Base-by-base conservation (phyloP, 1,284 basidiomycete genomes). In the Malassezia sp. region DNA sequence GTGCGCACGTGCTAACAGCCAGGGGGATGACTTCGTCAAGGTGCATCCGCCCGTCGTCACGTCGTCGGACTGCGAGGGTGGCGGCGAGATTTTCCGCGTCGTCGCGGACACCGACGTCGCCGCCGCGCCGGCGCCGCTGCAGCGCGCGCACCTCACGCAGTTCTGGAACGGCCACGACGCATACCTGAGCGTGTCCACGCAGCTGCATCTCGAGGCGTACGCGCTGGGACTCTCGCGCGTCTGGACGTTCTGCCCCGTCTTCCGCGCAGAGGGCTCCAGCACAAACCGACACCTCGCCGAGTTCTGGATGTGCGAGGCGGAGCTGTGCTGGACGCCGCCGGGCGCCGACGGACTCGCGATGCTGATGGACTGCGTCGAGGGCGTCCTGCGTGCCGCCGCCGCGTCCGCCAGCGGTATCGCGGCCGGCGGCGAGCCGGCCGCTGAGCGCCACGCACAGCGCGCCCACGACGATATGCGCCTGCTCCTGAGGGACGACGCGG, bases 231-330 rank as follows among this genome's bases (percentile, higher is more conserved):
- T 93, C 12, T 78, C 81, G 0, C 79, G 89, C 22, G 84, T 87
- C 0, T 99, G 89, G 74, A 89, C 88, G 0, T 77, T 95, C 18
- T 82, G 84, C 0, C 90, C 91, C 0, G 82, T 82, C 49, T 99
- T 97, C 72, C 82, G 91, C 17, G 91, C 91, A 15, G 91, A 99
- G 63, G 79, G 80, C 6, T 84, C 81, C 4, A 78, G 83, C 58
- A 96, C 91, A 1, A 80, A 79, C 38, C 77, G 91, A n/a, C 91
- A 99, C 71, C 77, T 99, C 6, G 80, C 86, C 38, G 93, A 99
- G 69, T 99, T 97, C 71, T 93, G 87, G 85, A 97, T 97, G 91
- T 78, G 93, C 46, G 91, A 99, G 72, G 88, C 84, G 0, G 91
- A 70, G 23, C 44, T 61, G 45, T 57, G 55, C 31, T 65, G 58